phyloP scores from a whole-genome alignment of 345 rosid species.

The Tarenaya hassleriana region DNA sequence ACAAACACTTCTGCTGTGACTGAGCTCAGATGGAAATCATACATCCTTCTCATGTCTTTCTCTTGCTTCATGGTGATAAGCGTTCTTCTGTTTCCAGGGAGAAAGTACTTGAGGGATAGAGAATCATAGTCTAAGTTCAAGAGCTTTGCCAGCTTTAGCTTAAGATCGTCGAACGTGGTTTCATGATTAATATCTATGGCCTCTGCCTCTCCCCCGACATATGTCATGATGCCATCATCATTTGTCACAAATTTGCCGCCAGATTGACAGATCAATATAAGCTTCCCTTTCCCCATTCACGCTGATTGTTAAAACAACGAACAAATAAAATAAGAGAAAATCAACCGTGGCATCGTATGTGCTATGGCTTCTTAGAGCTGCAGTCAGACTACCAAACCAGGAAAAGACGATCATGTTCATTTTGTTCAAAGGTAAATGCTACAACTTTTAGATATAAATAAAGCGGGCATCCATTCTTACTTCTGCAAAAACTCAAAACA shows the following conservation, averaged over 20 bases:
- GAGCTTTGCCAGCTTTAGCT: constrained; percentile 62
- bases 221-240: constrained; percentile 61
- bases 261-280: constrained; percentile 76
- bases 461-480: too few species aligned
- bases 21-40: constrained; percentile 52
- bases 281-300: constrained; percentile 74
- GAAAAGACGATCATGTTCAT: not conserved
- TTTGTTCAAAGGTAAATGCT: too few species aligned
- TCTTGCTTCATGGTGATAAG: constrained; percentile 67
- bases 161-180: constrained; percentile 59
- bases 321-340: constrained; percentile 1
- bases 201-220: constrained; percentile 81
- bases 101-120: constrained; percentile 77
- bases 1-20: constrained; percentile 76
- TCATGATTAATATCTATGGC: constrained; percentile 65
- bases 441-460: too few species aligned
- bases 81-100: constrained; percentile 67
- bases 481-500: too few species aligned
- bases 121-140: constrained; percentile 57
- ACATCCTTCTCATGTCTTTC: constrained; percentile 77
- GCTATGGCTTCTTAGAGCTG: not conserved
- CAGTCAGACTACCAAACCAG: not conserved
- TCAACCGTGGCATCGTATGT: not conserved
- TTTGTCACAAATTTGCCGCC: constrained; percentile 67
- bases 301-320: constrained; percentile 13